Base-by-base conservation (phyloP, 805 yeast species). In the Pichia pseudocactophila region DNA sequence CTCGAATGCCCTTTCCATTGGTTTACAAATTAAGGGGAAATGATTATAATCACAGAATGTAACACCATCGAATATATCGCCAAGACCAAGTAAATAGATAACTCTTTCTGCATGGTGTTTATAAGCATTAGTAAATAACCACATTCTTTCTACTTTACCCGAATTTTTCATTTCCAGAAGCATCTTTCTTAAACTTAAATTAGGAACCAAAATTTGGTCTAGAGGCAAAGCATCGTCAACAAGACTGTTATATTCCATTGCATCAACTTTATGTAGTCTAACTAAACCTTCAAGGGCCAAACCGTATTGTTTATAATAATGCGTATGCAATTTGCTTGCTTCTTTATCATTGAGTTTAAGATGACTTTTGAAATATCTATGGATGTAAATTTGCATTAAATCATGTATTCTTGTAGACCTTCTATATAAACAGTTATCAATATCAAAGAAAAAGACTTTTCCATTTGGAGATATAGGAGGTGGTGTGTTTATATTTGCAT, bases 111-210 rank as follows among this genome's bases (percentile, higher is more conserved):
- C 98, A 62, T 90, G 98, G 55, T 78, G 87, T 57, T 81, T 80
- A 65, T 90, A 90, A 2, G 98, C 97, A 59, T 90, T 90, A 4
- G 98, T 90, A 55, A 87, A 83, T 35, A 92, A 71, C 98, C 98
- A 90, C 49, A 90, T 65, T 55, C 80, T 71, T 53, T 79, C 81
- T 44, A 81, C 77, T 48, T 77, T 74, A 1, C 74, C 68, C 11
- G 60, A 43, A 28, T 58, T 52, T 45, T 61, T 69, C 50, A 83
- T 50, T 9, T 62, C 53, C 3, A 71, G 42, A 35, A 83, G 62
- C 71, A 77, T 62, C 20, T 70, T 61, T 46, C 89, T 67, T 42
- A 81, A 63, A 32, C 63, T 58, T 5, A 60, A 61, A 51, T 82
- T 77, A 36, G 89, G 94, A 39, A 66, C 61, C 43, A 90, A 68